Conservation (phyloP, 78 protist species). For the Diacronema lutheri region DNA sequence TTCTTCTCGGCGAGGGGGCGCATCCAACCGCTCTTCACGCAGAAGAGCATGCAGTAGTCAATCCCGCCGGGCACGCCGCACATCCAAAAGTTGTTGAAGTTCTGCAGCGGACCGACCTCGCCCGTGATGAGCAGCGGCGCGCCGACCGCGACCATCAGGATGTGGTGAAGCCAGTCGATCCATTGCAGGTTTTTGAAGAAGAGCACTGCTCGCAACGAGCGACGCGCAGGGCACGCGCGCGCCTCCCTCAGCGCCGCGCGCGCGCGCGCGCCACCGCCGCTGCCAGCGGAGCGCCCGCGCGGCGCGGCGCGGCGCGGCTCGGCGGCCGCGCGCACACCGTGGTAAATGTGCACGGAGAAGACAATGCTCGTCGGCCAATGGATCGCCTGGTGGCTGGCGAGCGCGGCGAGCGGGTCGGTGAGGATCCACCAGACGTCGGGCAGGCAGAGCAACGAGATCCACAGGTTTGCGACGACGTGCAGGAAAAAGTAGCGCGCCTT, state of each 20-base stretch:
- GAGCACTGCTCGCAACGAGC: too few species aligned
- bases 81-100: background rate
- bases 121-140: constrained; percentile 2
- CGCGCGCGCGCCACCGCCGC: too few species aligned
- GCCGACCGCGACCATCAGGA: constrained; percentile 20
- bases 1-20: background rate
- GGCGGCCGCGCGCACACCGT: too few species aligned
- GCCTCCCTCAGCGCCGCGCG: too few species aligned
- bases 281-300: too few species aligned
- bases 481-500: constrained; percentile 1
- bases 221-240: too few species aligned
- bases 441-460: background rate
- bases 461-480: background rate
- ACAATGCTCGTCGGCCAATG: background rate
- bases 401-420: background rate
- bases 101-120: constrained; percentile 5
- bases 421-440: background rate
- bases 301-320: too few species aligned
- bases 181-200: background rate
- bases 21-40: background rate
- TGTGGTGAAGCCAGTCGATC: constrained; percentile 31
- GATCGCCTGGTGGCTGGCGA: background rate
- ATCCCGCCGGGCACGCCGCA: constrained; percentile 44
- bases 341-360: constrained; percentile 37
- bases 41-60: constrained; percentile 36